These are phyloP conservation scores for Didymella pinodella DNA, from an alignment of 2,329 filamentous ascomycete species.

Conservation along the genomic window DNA sequence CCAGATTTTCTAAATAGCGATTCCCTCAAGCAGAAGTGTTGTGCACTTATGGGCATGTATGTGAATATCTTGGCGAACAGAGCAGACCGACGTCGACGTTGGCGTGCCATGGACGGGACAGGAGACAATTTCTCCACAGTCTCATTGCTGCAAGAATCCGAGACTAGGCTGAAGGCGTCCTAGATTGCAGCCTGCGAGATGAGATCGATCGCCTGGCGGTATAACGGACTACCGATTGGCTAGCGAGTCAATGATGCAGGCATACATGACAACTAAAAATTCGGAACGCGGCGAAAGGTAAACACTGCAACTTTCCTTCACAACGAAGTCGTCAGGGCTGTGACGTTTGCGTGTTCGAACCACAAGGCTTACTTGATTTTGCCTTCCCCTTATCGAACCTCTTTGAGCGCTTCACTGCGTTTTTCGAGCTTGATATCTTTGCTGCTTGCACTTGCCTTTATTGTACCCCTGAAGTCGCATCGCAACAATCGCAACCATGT, in stretches of 20 bases:
- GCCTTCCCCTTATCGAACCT: not conserved
- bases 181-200: constrained; percentile 6
- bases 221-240: constrained; percentile 19
- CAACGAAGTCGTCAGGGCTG: constrained; percentile 5
- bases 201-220: constrained; percentile 9
- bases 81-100: not conserved
- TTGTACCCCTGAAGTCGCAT: constrained; percentile 12
- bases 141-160: not conserved
- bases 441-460: not conserved
- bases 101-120: not conserved
- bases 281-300: constrained; percentile 23
- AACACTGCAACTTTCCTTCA: constrained; percentile 16
- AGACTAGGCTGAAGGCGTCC: constrained; percentile 2
- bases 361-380: constrained; percentile 2
- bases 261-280: constrained; percentile 22
- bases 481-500: constrained; percentile 38
- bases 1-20: not conserved
- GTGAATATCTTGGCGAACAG: not conserved
- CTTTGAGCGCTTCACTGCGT: constrained; percentile 6
- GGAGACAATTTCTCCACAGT: not conserved
- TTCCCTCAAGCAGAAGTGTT: not conserved
- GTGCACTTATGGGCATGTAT: too few relatives aligned
- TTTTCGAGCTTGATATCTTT: not conserved
- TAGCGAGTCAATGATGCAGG: constrained; percentile 12
- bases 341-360: constrained; percentile 1